Conservation (phyloP, 495 filamentous ascomycete species). For the Barbatosphaeria neglecta region DNA sequence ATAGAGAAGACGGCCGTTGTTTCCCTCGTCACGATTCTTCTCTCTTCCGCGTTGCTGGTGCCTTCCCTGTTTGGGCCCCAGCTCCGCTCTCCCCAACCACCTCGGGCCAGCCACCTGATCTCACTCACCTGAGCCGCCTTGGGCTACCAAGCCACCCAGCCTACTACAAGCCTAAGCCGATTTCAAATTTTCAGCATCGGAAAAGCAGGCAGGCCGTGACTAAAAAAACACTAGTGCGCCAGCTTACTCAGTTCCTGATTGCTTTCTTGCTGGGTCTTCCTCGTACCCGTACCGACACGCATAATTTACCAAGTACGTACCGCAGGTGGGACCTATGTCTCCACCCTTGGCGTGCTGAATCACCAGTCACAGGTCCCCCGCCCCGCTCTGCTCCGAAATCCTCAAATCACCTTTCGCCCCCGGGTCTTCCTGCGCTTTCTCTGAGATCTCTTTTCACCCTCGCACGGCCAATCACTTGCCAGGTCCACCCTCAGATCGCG, state of each 20-base stretch:
- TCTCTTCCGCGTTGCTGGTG: too few relatives aligned
- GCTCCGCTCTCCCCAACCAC: not conserved
- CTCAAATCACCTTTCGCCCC: constrained; percentile 29
- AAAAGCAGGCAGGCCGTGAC: too few relatives aligned
- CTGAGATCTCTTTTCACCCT: constrained; percentile 27
- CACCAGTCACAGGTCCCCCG: constrained; percentile 32
- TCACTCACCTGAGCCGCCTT: not conserved
- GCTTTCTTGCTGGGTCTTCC: too few relatives aligned
- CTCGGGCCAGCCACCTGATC: not conserved
- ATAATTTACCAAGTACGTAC: not conserved
- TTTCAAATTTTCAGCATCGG: too few relatives aligned
- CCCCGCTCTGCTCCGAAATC: constrained; percentile 27
- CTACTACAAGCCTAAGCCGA: not conserved
- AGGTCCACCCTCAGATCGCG: constrained; percentile 11
- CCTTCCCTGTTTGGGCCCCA: not conserved
- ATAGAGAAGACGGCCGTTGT: too few relatives aligned
- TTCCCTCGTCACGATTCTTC: too few relatives aligned
- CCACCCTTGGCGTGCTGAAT: constrained; percentile 19
- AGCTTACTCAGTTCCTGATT: too few relatives aligned
- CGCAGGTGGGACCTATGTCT: constrained; percentile 7
- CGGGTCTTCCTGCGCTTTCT: constrained; percentile 3
- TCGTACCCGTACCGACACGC: too few relatives aligned
- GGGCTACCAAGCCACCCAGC: not conserved
- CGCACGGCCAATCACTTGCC: constrained; percentile 29
- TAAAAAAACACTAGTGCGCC: too few relatives aligned